A percentile compares a stretch with the other conserved stretches of the same genome.
Evolutionary conservation across 768 basidiomycete genomes (phyloP).

Genomic region (Clavulina sp.): DNA sequence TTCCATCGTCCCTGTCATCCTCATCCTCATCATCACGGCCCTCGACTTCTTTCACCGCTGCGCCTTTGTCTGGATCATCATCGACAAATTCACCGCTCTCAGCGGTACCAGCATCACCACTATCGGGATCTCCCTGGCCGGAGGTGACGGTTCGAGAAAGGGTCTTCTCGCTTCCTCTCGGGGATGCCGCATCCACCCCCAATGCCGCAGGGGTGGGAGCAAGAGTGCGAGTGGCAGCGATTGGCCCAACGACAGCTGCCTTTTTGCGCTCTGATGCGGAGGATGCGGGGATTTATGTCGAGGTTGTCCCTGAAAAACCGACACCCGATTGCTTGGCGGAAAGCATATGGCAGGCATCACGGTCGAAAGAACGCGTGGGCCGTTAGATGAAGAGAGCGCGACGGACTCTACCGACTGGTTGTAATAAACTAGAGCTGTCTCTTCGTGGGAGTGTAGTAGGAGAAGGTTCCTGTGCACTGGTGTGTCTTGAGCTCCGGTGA

Average conservation of each 20-base stretch:
- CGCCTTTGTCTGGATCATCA: background rate
- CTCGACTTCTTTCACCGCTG: too few relatives aligned
- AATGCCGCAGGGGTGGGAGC: background rate
- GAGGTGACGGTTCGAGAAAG: too few relatives aligned
- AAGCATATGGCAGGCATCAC: background rate
- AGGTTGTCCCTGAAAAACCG: constrained; percentile 38
- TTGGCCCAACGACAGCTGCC: constrained; percentile 47
- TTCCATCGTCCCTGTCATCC: too few relatives aligned
- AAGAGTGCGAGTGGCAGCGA: constrained; percentile 31
- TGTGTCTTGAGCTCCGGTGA: too few relatives aligned
- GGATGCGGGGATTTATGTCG: constrained; percentile 27
- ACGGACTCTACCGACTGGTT: too few relatives aligned
- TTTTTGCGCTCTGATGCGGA: constrained; percentile 36
- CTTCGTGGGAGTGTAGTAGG: too few relatives aligned
- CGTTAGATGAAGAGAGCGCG: too few relatives aligned
- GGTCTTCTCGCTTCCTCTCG: too few relatives aligned
- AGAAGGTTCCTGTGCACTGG: too few relatives aligned
- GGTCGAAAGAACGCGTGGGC: background rate
- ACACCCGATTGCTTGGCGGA: constrained; percentile 32
- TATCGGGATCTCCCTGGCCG: background rate
- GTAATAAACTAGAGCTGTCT: too few relatives aligned
- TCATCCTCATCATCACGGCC: background rate
- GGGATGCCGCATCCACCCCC: too few relatives aligned
- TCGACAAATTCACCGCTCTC: background rate
- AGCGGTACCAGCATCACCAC: background rate